Evolutionary conservation across 2,329 filamentous ascomycete species (phyloP), one percentile per base, ranked within the genome.

Genomic region (Pestalotiopsis sp.): DNA sequence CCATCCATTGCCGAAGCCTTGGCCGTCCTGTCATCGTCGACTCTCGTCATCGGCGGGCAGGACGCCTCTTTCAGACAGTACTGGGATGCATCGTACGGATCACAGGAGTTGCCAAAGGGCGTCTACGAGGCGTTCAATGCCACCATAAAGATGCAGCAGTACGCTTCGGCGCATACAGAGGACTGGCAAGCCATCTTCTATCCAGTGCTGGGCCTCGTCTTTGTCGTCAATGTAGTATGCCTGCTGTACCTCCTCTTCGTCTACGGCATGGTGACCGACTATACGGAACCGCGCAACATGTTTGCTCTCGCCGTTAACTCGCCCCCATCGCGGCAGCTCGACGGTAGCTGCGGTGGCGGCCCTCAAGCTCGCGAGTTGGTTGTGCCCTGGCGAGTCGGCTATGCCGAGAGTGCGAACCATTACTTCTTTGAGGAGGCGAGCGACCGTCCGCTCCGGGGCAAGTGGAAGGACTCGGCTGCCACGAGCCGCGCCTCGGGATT

Each of bases 1-100:
- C 93, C 93, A 0, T 93, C 90, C 2, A 84, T 93, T n/a, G 90
- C 89, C 0, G 93, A 96, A 78, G 90, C 91, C 0, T 77, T 96
- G 0, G 91, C 92, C 0, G 91, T 94, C 0, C 85, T 94, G 73
- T 86, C 88, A 0, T 88, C 89, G 4, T 90, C 87, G 45, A 93
- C 91, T 0, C 78, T 94, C 0, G 84, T 94, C 9, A 83, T 90
- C 58, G 85, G 87, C 9, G 81, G 89, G 2, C 79, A 87, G 9
- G 84, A 88, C 68, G 81, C 90, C 0, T 90, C 91, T 0, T 93
- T 91, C 74, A 81, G 84, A 0, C 86, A 89, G 49, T 84, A 79
- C 66, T 92, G 87, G 84, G 79, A 69, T 36, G 58, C 27, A 5
- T 56, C 81, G 12, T 85, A 87, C 71, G 76, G 77, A 0, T 64